Base-by-base conservation (phyloP, 495 filamentous ascomycete species). In the Paragyromitra xinjiangensis region DNA sequence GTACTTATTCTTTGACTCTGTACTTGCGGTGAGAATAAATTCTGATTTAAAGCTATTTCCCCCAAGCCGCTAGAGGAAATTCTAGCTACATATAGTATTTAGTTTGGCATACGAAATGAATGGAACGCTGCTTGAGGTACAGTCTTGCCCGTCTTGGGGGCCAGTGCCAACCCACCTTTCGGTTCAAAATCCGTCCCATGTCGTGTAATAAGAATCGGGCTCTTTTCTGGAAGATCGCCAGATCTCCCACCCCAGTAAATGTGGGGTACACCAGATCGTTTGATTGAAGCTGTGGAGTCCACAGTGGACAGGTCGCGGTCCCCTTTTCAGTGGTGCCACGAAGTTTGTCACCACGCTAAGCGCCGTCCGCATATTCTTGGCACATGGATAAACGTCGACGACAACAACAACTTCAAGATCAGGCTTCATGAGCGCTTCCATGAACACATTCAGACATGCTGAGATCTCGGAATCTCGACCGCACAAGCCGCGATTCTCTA, bases 401-500 rank as follows among this genome's bases (percentile, higher is more conserved):
- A 77, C 74, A 56, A 65, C 73, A 75, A 75, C 74, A 77, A 68
- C 69, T 64, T 73, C 74, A 73, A 73, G 51, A 77, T 58, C 68
- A 39, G 3, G 74, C 61, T 50, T 71, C 44, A 62, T 24, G 56
- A 56, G 59, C 48, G 44, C 63, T 77, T 73, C 74, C 50, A 58
- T 58, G 59, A 64, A 66, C 74, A 73, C 48, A 55, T 56, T 48
- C 50, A 45, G 56, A 73, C 45, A 77, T 77, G 74, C 70, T 77
- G 53, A 73, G 40, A 56, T 58, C 70, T 50, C 70, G 62, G 51
- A 71, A 71, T 48, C 74, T 77, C 74, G 61, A 77, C 61, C 69
- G 69, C 70, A 29, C 69, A 50, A 77, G 61, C 39, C 69, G 48
- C 29, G 74, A 77, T 40, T 77, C 74, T 24, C 74, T 77, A 4